phyloP scores from a whole-genome alignment of 2,329 filamentous ascomycete genomes.

The Talaromyces verruculosus region DNA sequence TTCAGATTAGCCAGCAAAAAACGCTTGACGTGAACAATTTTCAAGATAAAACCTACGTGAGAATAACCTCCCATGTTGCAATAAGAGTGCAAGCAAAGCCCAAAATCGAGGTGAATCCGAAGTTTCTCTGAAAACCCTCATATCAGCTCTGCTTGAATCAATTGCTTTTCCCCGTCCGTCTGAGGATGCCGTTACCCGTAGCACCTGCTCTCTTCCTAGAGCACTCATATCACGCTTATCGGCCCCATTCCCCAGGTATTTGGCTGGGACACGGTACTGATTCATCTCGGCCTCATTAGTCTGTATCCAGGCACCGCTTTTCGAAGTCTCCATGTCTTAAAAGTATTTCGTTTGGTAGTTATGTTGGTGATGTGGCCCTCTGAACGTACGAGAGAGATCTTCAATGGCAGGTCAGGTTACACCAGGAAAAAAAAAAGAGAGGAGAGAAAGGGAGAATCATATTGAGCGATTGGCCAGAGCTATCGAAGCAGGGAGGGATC shows the following conservation, averaged over 20 bases:
- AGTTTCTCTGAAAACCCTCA: conserved; percentile 39
- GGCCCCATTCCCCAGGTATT: conserved; percentile 40
- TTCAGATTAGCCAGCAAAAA: neutral
- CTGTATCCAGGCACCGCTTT: conserved; percentile 11
- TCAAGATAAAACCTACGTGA: conserved; percentile 34
- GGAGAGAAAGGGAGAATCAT: neutral
- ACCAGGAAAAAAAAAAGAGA: neutral
- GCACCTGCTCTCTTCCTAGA: conserved; percentile 41
- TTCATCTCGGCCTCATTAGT: conserved; percentile 25
- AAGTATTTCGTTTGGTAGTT: neutral
- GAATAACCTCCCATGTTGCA: conserved; percentile 46
- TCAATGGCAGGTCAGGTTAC: neutral
- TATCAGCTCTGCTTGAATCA: conserved; percentile 1
- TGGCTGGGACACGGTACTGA: conserved; percentile 34
- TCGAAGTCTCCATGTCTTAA: neutral
- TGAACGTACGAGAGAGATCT: neutral
- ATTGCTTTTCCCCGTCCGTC: neutral
- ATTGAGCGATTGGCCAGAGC: neutral
- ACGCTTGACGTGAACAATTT: neutral
- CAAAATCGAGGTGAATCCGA: conserved; percentile 47
- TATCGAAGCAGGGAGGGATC: neutral
- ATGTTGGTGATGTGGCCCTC: neutral
- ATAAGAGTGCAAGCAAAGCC: conserved; percentile 48
- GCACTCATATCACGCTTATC: conserved; percentile 42
- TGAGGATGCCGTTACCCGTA: conserved; percentile 30